Percentiles rank a stretch among this genome's conserved stretches.
phyloP scores from a whole-genome alignment of 2,329 filamentous ascomycete species.

The Fusarium sp. region DNA sequence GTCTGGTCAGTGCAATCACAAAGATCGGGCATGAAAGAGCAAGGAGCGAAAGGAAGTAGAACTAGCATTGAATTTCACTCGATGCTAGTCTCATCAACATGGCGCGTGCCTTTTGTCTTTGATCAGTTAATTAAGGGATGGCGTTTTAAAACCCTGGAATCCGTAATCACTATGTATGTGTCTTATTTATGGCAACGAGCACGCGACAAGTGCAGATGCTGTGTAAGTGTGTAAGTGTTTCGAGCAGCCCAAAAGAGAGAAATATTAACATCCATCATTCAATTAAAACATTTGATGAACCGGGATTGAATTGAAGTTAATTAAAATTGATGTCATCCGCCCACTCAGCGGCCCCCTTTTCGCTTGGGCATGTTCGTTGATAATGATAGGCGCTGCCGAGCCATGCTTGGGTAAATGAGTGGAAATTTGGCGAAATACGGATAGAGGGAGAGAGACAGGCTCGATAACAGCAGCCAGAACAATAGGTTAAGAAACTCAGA shows the following conservation, averaged over 20 bases:
- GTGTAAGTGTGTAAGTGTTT: no score
- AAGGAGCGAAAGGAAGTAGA: neutral
- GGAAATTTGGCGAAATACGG: conserved; percentile 40
- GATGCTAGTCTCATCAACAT: neutral
- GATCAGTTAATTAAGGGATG: neutral
- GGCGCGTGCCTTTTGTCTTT: conserved; percentile 1
- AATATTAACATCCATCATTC: neutral
- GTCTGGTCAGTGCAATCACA: conserved; percentile 5
- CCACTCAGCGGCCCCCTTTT: conserved; percentile 40
- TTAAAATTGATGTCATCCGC: conserved; percentile 49
- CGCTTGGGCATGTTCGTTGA: conserved; percentile 35
- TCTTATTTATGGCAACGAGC: conserved; percentile 1
- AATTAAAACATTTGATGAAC: conserved; percentile 9
- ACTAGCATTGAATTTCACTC: conserved; percentile 10
- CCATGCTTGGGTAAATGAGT: conserved; percentile 36
- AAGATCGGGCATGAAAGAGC: conserved; percentile 13
- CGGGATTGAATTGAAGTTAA: conserved; percentile 35
- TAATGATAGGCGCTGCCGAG: conserved; percentile 45
- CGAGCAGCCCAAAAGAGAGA: neutral
- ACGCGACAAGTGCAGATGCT: conserved; percentile 7
- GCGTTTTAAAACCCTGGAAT: neutral
- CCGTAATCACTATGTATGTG: neutral
- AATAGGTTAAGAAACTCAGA: neutral
- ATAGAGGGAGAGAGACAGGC: no score
- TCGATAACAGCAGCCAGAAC: no score